These are phyloP conservation scores for Amanita rimosa DNA, from an alignment of 768 basidiomycete species.

Conservation along the genomic window DNA sequence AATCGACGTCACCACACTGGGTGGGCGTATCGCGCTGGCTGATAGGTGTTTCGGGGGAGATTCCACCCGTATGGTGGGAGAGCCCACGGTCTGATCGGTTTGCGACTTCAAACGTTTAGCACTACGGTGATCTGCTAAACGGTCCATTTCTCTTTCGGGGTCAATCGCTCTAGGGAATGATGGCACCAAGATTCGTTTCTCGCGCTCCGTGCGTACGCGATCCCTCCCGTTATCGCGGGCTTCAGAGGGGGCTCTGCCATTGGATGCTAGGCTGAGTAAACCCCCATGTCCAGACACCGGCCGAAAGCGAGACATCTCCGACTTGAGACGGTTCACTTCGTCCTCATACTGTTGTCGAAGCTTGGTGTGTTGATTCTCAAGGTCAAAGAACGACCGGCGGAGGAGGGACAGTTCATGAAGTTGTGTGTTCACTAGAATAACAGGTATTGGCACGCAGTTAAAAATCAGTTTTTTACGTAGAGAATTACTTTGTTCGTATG, in stretches of 20 bases:
- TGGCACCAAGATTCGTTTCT: background rate
- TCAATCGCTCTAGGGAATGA: conserved; percentile 1
- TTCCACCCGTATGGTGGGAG: background rate
- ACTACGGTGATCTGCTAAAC: conserved; percentile 2
- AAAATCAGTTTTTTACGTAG: conserved; percentile 4
- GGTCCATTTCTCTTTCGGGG: conserved; percentile 4
- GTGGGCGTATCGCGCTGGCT: background rate
- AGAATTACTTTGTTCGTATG: background rate
- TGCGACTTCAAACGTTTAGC: conserved; percentile 3
- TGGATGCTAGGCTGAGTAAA: background rate
- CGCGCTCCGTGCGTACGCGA: background rate
- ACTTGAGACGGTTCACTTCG: conserved; percentile 50
- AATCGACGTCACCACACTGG: background rate
- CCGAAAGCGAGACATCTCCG: conserved; percentile 46
- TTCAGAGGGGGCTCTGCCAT: background rate
- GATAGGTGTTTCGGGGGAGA: background rate
- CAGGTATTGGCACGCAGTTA: background rate
- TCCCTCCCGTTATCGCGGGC: conserved; percentile 3
- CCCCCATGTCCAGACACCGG: conserved; percentile 3
- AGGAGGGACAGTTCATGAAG: conserved; percentile 74
- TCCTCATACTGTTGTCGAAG: conserved; percentile 69
- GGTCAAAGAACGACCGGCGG: conserved; percentile 69
- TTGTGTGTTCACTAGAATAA: conserved; percentile 47
- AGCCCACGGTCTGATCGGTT: background rate
- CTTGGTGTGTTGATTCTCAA: conserved; percentile 69